Percentiles rank a stretch among this genome's conserved stretches.
phyloP scores from a whole-genome alignment of 148 eudicot species.

The Polygonum maritimum region DNA sequence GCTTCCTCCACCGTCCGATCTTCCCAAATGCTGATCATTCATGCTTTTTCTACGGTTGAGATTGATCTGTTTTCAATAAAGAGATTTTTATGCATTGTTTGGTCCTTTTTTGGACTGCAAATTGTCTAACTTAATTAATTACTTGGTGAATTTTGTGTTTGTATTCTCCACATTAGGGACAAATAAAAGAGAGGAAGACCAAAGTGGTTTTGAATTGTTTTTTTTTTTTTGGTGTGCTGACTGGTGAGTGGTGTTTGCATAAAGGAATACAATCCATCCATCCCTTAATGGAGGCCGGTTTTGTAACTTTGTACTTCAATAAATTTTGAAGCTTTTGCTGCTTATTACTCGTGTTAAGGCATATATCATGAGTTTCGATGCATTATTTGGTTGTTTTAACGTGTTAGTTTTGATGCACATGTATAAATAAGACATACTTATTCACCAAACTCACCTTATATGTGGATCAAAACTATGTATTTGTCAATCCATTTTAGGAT shows the following conservation, averaged over 20 bases:
- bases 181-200: neutral
- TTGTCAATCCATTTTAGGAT: too few relatives aligned
- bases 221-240: neutral
- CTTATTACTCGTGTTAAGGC: too few relatives aligned
- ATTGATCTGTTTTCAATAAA: neutral
- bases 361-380: too few relatives aligned
- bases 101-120: neutral
- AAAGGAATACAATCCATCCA: neutral
- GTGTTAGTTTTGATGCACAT: too few relatives aligned
- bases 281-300: neutral
- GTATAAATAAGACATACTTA: too few relatives aligned
- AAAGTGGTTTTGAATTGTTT: neutral
- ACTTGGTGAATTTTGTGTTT: neutral
- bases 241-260: neutral
- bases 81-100: neutral
- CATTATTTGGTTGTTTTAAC: too few relatives aligned
- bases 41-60: neutral
- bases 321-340: neutral
- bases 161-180: neutral
- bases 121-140: neutral
- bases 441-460: too few relatives aligned
- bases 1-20: conserved; percentile 60
- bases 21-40: conserved; percentile 37
- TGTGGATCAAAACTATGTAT: too few relatives aligned
- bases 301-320: conserved; percentile 1